These are phyloP conservation scores for Asclepias syriaca DNA, from an alignment of 257 asterid species.

Conservation along the genomic window DNA sequence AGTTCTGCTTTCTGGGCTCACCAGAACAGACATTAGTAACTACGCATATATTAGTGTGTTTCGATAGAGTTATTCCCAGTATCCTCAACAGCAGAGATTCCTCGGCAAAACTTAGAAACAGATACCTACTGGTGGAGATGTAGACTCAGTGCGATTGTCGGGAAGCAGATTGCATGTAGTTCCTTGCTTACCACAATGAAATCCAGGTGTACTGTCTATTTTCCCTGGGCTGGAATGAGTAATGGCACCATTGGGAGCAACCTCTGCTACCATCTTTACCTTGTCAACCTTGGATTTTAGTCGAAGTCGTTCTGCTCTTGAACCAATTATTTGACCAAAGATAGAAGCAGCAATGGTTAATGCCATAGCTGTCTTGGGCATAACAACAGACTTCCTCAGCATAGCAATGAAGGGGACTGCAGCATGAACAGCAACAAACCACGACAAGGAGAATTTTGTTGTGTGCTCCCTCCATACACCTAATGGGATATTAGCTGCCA, in stretches of 20 bases:
- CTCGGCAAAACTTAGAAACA: slow-evolving; percentile 33
- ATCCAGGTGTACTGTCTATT: slow-evolving; percentile 27
- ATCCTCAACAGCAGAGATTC: background rate
- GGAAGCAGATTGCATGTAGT: slow-evolving; percentile 34
- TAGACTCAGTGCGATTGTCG: slow-evolving; percentile 23
- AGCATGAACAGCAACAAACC: slow-evolving; percentile 86
- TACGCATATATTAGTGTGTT: background rate
- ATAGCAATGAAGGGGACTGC: slow-evolving; percentile 88
- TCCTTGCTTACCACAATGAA: slow-evolving; percentile 35
- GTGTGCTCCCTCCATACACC: slow-evolving; percentile 88
- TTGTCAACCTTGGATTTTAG: slow-evolving; percentile 43
- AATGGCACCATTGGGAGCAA: slow-evolving; percentile 19
- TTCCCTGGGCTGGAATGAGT: slow-evolving; percentile 21
- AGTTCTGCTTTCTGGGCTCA: background rate
- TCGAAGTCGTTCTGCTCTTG: slow-evolving; percentile 72
- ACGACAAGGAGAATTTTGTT: slow-evolving; percentile 49
- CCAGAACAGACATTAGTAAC: background rate
- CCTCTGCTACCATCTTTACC: slow-evolving; percentile 31
- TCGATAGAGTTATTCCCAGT: background rate
- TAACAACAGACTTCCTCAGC: slow-evolving; percentile 76
- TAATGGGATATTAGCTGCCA: slow-evolving; percentile 70
- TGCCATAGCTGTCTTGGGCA: slow-evolving; percentile 91
- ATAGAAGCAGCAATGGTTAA: slow-evolving; percentile 69
- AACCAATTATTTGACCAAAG: slow-evolving; percentile 73
- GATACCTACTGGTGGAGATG: slow-evolving; percentile 42